A percentile compares a stretch with the other conserved stretches of the same genome.
phyloP scores from a whole-genome alignment of 2,329 filamentous ascomycete genomes.

The Fusarium transvaalense region DNA sequence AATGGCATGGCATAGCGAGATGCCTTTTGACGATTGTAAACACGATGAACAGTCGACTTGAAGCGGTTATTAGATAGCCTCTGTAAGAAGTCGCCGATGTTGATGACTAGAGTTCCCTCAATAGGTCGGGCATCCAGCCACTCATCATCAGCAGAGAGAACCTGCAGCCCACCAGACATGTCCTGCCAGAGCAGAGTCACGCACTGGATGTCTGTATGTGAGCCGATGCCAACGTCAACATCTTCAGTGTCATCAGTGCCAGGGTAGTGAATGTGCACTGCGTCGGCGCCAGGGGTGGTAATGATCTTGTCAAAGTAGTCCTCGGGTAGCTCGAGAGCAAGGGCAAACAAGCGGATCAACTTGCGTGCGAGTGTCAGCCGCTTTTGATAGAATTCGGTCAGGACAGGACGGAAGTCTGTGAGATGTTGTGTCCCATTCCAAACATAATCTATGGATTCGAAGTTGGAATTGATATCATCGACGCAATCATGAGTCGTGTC shows the following conservation, averaged over 20 bases:
- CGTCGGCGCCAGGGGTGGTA: slow-evolving; percentile 11
- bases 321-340: slow-evolving; percentile 8
- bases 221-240: slow-evolving; percentile 13
- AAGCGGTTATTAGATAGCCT: slow-evolving; percentile 1
- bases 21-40: slow-evolving; percentile 12
- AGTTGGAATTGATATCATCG: slow-evolving; percentile 16
- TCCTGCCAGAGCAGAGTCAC: slow-evolving; percentile 27
- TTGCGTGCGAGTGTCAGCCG: slow-evolving; percentile 3
- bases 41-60: slow-evolving; percentile 19
- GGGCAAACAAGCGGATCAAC: slow-evolving; percentile 11
- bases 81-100: slow-evolving; percentile 17
- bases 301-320: slow-evolving; percentile 15
- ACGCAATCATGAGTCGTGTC: neutral
- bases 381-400: slow-evolving; percentile 15
- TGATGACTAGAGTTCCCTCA: slow-evolving; percentile 12
- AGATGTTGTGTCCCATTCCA: slow-evolving; percentile 14
- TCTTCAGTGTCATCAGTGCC: neutral
- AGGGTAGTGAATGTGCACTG: slow-evolving; percentile 22
- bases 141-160: slow-evolving; percentile 17
- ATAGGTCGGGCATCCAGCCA: slow-evolving; percentile 13
- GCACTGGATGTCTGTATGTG: slow-evolving; percentile 16
- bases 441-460: slow-evolving; percentile 8
- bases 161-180: slow-evolving; percentile 12
- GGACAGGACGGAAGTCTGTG: neutral
- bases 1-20: slow-evolving; percentile 16